Evolutionary conservation across 257 asterid species (phyloP).

Genomic region (Capsicum pubescens): DNA sequence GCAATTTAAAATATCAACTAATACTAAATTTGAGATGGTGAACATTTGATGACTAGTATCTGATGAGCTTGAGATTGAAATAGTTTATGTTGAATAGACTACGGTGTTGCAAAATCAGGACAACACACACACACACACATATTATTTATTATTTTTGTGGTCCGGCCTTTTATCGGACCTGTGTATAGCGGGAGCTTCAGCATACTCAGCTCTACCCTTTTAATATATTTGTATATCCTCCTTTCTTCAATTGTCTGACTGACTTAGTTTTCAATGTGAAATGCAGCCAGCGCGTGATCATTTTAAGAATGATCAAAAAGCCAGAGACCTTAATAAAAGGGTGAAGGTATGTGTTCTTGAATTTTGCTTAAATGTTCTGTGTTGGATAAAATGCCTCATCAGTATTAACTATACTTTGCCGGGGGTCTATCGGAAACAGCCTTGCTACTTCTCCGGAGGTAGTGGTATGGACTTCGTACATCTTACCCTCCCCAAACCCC

Average conservation of each 20-base stretch:
- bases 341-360: conserved; percentile 63
- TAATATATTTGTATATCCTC: conserved; percentile 1
- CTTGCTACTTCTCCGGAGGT: too few species aligned
- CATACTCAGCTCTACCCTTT: background rate
- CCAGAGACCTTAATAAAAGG: conserved; percentile 66
- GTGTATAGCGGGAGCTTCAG: too few species aligned
- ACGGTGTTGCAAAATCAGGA: background rate
- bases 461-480: too few species aligned
- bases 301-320: conserved; percentile 62
- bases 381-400: background rate
- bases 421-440: too few species aligned
- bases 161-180: too few species aligned
- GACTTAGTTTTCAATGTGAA: conserved; percentile 15
- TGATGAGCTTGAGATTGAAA: too few species aligned
- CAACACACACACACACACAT: too few species aligned
- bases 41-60: background rate
- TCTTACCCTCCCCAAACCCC: too few species aligned
- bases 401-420: background rate
- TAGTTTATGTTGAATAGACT: background rate
- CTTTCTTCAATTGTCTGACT: background rate
- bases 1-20: background rate
- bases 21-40: background rate
- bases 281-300: conserved; percentile 90
- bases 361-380: background rate
- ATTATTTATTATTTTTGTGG: too few species aligned